These are phyloP conservation scores for Suillus ampliporus DNA, from an alignment of 768 basidiomycete species.

Conservation along the genomic window DNA sequence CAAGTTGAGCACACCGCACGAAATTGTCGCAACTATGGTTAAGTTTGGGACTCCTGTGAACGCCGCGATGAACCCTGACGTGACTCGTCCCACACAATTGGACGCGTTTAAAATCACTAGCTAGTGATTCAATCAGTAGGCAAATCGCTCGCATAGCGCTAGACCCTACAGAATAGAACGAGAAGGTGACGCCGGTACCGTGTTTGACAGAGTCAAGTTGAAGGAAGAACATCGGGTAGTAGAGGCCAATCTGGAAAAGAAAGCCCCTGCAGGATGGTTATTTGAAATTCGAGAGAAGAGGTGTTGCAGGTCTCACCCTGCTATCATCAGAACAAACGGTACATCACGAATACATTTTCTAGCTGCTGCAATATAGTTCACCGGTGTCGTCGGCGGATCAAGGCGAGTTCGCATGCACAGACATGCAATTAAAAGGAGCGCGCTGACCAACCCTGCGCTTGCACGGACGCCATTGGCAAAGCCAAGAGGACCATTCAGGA, in stretches of 20 bases:
- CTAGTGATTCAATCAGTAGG: constrained; percentile 29
- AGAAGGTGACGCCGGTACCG: constrained; percentile 49
- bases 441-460: constrained; percentile 49
- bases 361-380: constrained; percentile 22
- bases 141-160: background rate
- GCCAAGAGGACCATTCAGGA: constrained; percentile 25
- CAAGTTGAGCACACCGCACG: constrained; percentile 45
- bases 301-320: constrained; percentile 24
- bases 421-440: constrained; percentile 40
- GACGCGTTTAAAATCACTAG: constrained; percentile 58
- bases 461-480: constrained; percentile 56
- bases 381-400: constrained; percentile 31
- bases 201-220: constrained; percentile 58
- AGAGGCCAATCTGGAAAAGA: constrained; percentile 45
- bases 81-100: constrained; percentile 54
- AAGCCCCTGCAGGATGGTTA: constrained; percentile 14
- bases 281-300: background rate
- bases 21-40: constrained; percentile 40
- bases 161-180: constrained; percentile 57
- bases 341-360: constrained; percentile 21
- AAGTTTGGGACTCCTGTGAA: constrained; percentile 50
- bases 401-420: constrained; percentile 46
- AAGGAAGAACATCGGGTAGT: constrained; percentile 60
- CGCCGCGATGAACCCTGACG: constrained; percentile 50
- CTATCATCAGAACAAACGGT: constrained; percentile 24